phyloP scores from a whole-genome alignment of 352 stramenopile species.

The Discostella stelligera region DNA sequence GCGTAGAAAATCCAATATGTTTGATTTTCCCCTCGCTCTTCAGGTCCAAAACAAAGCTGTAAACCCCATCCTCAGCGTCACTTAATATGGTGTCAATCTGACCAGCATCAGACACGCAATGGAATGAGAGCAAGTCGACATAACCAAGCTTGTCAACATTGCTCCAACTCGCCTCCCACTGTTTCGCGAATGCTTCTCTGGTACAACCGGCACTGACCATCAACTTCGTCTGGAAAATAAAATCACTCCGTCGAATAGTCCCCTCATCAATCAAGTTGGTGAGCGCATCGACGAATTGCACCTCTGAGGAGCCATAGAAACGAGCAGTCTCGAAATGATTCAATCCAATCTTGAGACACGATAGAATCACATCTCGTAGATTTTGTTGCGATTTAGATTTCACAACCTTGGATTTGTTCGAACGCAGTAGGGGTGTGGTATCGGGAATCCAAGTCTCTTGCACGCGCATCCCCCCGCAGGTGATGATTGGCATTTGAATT shows the following conservation, averaged over 20 bases:
- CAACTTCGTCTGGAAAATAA: slow-evolving; percentile 70
- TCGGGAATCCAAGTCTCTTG: slow-evolving; percentile 68
- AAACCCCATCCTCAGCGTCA: slow-evolving; percentile 33
- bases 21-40: slow-evolving; percentile 54
- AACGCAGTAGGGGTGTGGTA: slow-evolving; percentile 41
- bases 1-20: slow-evolving; percentile 63
- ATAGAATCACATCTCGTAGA: slow-evolving; percentile 45
- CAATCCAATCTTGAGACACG: slow-evolving; percentile 43
- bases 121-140: slow-evolving; percentile 59
- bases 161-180: slow-evolving; percentile 41
- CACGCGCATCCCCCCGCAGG: slow-evolving; percentile 60
- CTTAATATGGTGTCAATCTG: slow-evolving; percentile 36
- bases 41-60: slow-evolving; percentile 29
- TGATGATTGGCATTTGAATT: slow-evolving; percentile 65
- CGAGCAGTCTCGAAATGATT: slow-evolving; percentile 69
- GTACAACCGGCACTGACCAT: slow-evolving; percentile 6
- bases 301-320: slow-evolving; percentile 59
- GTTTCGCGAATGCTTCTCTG: slow-evolving; percentile 46
- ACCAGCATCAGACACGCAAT: slow-evolving; percentile 29
- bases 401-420: slow-evolving; percentile 51
- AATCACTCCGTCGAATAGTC: slow-evolving; percentile 45
- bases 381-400: slow-evolving; percentile 49
- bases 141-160: slow-evolving; percentile 49
- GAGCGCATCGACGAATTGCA: slow-evolving; percentile 54
- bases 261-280: slow-evolving; percentile 42